Evolutionary conservation across 192 early-diverging fungal genomes (phyloP).

Genomic region (Pecoramyces ruminantium): DNA sequence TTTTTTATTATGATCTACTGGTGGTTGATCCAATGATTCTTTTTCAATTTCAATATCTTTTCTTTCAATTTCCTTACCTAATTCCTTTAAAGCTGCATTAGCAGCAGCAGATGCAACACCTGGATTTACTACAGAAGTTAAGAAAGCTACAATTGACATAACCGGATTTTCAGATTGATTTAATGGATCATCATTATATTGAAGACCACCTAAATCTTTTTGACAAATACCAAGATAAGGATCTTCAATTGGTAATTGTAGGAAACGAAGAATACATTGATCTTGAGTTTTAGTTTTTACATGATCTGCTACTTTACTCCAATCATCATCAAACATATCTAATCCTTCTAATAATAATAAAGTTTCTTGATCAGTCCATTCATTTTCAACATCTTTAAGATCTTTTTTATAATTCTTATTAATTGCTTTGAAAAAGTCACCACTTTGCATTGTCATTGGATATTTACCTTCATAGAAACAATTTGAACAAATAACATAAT

Average conservation of each 20-base stretch:
- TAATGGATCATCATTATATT: slow-evolving; percentile 56
- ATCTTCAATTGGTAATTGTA: slow-evolving; percentile 4
- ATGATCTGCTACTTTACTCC: slow-evolving; percentile 78
- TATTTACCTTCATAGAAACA: slow-evolving; percentile 92
- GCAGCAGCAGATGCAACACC: slow-evolving; percentile 75
- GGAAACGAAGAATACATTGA: slow-evolving; percentile 77
- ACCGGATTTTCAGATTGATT: slow-evolving; percentile 73
- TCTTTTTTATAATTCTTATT: slow-evolving; percentile 5
- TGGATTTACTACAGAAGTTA: slow-evolving; percentile 73
- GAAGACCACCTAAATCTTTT: slow-evolving; percentile 35
- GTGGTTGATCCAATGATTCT: background rate
- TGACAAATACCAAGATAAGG: slow-evolving; percentile 7
- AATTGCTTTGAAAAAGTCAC: slow-evolving; percentile 76
- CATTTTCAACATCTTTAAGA: slow-evolving; percentile 4
- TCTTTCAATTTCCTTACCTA: slow-evolving; percentile 14
- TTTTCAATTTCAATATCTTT: background rate
- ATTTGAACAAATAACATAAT: slow-evolving; percentile 62
- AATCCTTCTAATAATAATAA: slow-evolving; percentile 77
- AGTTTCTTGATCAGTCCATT: slow-evolving; percentile 79
- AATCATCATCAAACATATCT: slow-evolving; percentile 88
- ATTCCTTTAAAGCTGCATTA: slow-evolving; percentile 59
- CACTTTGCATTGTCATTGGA: slow-evolving; percentile 57
- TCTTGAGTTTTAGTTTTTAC: slow-evolving; percentile 79
- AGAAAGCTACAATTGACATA: slow-evolving; percentile 74
- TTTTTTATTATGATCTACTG: background rate